Conservation (phyloP, 2,329 filamentous ascomycete species). For the Pyricularia grisea region DNA sequence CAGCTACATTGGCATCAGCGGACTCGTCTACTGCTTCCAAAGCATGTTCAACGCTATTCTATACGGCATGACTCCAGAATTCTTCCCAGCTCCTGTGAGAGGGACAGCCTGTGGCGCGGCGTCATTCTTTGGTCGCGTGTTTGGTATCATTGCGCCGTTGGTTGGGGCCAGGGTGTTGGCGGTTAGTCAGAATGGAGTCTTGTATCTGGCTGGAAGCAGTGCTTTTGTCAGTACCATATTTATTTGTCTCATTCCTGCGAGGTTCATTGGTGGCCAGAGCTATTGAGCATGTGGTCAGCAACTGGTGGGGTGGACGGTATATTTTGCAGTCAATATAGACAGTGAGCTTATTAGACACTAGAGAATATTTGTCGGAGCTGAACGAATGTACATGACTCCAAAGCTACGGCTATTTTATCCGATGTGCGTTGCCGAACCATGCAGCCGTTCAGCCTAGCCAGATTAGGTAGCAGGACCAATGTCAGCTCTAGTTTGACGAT, state of each 20-base stretch:
- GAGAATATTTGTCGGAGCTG: too few relatives aligned
- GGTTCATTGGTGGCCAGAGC: neutral
- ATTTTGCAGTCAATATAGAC: neutral
- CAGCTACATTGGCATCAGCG: slow-evolving; percentile 36
- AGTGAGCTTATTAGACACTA: neutral
- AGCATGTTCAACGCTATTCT: slow-evolving; percentile 40
- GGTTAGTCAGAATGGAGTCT: neutral
- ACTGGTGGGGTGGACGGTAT: neutral
- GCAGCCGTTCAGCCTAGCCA: too few relatives aligned
- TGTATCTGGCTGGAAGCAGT: neutral
- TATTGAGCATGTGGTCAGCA: neutral
- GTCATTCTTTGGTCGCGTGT: slow-evolving; percentile 48
- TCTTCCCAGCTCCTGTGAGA: slow-evolving; percentile 38
- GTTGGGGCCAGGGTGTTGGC: slow-evolving; percentile 26
- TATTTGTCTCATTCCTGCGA: neutral
- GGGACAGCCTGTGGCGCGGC: slow-evolving; percentile 45
- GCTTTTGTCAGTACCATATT: neutral
- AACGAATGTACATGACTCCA: too few relatives aligned
- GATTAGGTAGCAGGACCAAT: too few relatives aligned
- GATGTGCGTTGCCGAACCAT: too few relatives aligned
- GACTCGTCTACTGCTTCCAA: slow-evolving; percentile 44
- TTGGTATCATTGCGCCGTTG: slow-evolving; percentile 47
- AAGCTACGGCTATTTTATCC: too few relatives aligned
- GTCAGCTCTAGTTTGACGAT: too few relatives aligned
- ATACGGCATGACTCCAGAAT: slow-evolving; percentile 41